Conservation (phyloP, 805 yeast genomes). For the Teunomyces gatunensis region DNA sequence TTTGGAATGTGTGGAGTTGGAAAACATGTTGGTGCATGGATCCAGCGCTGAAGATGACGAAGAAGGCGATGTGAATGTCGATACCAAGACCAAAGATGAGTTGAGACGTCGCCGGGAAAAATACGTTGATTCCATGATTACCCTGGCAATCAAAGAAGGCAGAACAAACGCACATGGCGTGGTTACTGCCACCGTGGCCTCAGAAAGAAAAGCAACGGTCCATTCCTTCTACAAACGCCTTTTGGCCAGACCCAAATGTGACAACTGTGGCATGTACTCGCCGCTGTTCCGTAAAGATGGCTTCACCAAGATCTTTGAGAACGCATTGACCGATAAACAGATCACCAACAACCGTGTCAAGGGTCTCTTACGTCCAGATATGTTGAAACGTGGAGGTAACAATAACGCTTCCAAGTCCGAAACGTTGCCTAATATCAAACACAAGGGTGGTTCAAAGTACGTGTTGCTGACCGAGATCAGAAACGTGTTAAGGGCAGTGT, state of each 20-base stretch:
- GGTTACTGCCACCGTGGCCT: slow-evolving; percentile 79
- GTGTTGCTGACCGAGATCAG: slow-evolving; percentile 85
- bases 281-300: slow-evolving; percentile 96
- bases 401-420: slow-evolving; percentile 4
- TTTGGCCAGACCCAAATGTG: slow-evolving; percentile 81
- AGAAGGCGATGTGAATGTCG: slow-evolving; percentile 46
- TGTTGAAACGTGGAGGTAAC: slow-evolving; percentile 45
- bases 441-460: slow-evolving; percentile 75
- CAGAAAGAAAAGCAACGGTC: slow-evolving; percentile 75
- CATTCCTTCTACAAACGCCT: slow-evolving; percentile 74
- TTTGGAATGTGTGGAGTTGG: slow-evolving; percentile 72
- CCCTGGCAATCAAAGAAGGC: slow-evolving; percentile 73
- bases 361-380: slow-evolving; percentile 71
- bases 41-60: slow-evolving; percentile 40
- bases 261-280: slow-evolving; percentile 92
- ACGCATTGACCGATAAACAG: slow-evolving; percentile 80
- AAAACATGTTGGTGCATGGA: slow-evolving; percentile 50
- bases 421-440: slow-evolving; percentile 50
- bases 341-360: slow-evolving; percentile 75
- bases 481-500: slow-evolving; percentile 72
- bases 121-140: slow-evolving; percentile 70
- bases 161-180: slow-evolving; percentile 65
- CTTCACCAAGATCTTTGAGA: slow-evolving; percentile 86
- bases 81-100: slow-evolving; percentile 42
- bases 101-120: slow-evolving; percentile 59